Base-by-base conservation (phyloP, 192 early-diverging fungal genomes). In the Entomortierella parvispora region DNA sequence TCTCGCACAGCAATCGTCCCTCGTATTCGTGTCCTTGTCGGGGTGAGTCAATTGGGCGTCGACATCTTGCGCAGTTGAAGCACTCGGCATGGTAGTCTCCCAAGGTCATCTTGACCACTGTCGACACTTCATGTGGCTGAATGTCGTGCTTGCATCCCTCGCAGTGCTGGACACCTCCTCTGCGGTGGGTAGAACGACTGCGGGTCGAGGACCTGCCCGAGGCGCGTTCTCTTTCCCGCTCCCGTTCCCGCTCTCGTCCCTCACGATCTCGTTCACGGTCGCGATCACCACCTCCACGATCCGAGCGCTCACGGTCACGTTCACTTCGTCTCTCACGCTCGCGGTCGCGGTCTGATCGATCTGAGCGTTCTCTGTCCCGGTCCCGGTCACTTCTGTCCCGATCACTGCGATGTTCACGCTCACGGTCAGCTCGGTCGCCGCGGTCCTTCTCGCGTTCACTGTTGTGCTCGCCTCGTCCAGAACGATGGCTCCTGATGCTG, bases 1-100 rank as follows among this genome's bases (percentile, higher is more conserved):
- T 71, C 52, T 92, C 90, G 62, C 90, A 92, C 26, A 84, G 88
- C 28, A 89, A 69, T 18, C 84, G 71, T 29, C 86, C 87, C 57
- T 92, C 83, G 58, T 87, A 81, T 50, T 88, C 87, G 48, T 83
- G 81, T 29, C 77, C 84, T 17, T 85, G 81, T 18, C 83, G 83
- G 31, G 65, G 44, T 17, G 85, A 82, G 53, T 81, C 79, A 14
- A 91, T 81, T 10, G 77, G 70, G n/a, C 59, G 53, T 4, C 82
- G 59, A 67, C 90, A 92, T 11, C 82, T 67, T 11, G 68, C 79
- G 58, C 90, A 92, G 25, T 69, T 74, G 74, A 88, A 87, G 76
- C 88, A 90, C 25, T 80, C 62, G 14, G 76, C 68, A 53, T 90
- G 88, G 58, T 79, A 89, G 17, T 68, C 74, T 42, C 79, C 58